These are phyloP conservation scores for Ophiostoma australiae DNA, from an alignment of 2,329 filamentous ascomycete species.

Conservation along the genomic window DNA sequence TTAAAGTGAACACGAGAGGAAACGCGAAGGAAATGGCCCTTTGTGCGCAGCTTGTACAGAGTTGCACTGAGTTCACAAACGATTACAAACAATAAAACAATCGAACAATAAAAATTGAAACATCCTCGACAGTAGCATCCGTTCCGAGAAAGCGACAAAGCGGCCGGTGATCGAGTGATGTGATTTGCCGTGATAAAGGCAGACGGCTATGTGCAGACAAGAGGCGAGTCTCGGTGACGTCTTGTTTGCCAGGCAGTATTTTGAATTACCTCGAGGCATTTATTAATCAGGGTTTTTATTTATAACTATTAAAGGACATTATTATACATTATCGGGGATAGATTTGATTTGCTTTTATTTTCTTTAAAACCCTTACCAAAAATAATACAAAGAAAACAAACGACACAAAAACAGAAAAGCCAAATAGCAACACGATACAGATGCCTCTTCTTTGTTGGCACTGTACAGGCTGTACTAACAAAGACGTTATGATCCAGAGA, in stretches of 20 bases:
- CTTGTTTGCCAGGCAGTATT: no score
- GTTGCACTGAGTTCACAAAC: background rate
- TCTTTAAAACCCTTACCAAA: no score
- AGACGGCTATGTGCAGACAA: background rate
- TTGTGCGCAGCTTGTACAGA: background rate
- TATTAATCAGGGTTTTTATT: no score
- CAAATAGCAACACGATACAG: background rate
- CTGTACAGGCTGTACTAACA: background rate
- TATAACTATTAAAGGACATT: no score
- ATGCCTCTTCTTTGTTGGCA: background rate
- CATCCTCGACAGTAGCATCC: background rate
- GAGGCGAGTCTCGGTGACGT: background rate
- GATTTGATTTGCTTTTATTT: no score
- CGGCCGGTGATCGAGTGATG: background rate
- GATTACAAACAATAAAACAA: background rate
- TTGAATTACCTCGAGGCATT: no score
- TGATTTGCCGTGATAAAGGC: background rate
- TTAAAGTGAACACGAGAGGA: background rate
- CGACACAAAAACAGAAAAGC: background rate
- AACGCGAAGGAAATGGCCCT: background rate
- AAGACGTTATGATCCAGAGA: background rate
- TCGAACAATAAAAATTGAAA: background rate
- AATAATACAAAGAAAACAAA: background rate
- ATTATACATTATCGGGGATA: no score
- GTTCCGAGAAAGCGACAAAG: conserved; percentile 4